Percentiles rank a stretch among this genome's conserved stretches.
Conservation (phyloP, 2,329 filamentous ascomycete genomes). For the Teratosphaeria destructans region DNA sequence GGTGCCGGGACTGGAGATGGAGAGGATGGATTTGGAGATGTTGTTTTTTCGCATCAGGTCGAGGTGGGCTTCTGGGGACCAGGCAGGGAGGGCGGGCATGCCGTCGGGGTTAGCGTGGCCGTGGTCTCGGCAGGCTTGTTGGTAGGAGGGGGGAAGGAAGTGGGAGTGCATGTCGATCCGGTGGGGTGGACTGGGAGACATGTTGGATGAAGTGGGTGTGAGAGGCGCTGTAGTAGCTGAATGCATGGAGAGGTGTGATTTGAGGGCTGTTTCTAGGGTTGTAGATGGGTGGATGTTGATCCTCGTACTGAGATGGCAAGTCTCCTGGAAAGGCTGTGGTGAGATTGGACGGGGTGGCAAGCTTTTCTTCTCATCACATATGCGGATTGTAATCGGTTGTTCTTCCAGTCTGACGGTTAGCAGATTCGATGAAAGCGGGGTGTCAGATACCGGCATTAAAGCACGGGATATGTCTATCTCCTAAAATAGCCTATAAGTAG, state of each 20-base stretch:
- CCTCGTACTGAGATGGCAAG: no score
- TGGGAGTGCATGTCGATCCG: slow-evolving; percentile 42
- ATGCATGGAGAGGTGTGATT: neutral
- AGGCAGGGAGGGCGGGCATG: slow-evolving; percentile 36
- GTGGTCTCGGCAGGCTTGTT: slow-evolving; percentile 28
- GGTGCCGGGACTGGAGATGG: slow-evolving; percentile 45
- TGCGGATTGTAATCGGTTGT: no score
- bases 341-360: no score
- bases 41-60: slow-evolving; percentile 40
- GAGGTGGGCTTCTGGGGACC: slow-evolving; percentile 39
- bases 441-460: neutral
- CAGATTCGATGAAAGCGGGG: neutral
- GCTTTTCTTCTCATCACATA: no score
- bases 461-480: neutral
- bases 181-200: slow-evolving; percentile 8
- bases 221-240: neutral
- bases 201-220: neutral
- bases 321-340: no score
- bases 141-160: slow-evolving; percentile 35
- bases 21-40: slow-evolving; percentile 44
- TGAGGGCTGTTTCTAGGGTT: no score
- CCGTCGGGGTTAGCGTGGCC: slow-evolving; percentile 39
- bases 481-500: no score
- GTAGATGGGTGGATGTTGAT: no score
- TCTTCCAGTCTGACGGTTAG: neutral